Evolutionary conservation across 2,329 filamentous ascomycete species (phyloP).

Genomic region (Aspergillus sp.): DNA sequence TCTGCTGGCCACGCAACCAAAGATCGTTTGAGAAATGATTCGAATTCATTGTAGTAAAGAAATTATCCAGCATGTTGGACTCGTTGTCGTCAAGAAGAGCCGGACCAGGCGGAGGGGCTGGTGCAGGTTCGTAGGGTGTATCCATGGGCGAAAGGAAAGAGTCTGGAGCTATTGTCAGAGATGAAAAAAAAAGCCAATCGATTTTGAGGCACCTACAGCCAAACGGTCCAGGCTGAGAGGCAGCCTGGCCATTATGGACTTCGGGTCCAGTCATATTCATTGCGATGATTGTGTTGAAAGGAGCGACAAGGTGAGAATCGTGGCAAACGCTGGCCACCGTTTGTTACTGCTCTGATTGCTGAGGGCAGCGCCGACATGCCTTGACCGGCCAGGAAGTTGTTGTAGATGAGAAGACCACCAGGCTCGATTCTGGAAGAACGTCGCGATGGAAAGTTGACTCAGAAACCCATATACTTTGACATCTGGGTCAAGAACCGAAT

Average conservation of each 20-base stretch:
- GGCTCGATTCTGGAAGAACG: not conserved
- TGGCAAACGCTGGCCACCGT: not conserved
- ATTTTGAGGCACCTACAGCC: constrained; percentile 54
- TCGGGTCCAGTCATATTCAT: constrained; percentile 31
- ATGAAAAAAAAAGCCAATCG: constrained; percentile 3
- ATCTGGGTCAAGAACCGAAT: too few species aligned
- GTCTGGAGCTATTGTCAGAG: constrained; percentile 17
- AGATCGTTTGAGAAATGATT: constrained; percentile 35
- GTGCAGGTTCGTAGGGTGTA: constrained; percentile 45
- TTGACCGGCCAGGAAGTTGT: constrained; percentile 9
- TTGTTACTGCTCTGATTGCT: constrained; percentile 16
- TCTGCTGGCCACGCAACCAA: constrained; percentile 27
- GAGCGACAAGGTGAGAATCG: not conserved
- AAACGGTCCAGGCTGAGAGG: constrained; percentile 57
- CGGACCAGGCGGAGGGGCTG: constrained; percentile 60
- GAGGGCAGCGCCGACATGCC: constrained; percentile 27
- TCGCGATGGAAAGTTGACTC: too few species aligned
- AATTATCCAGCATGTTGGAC: constrained; percentile 51
- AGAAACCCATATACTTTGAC: not conserved
- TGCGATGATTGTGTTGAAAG: constrained; percentile 4
- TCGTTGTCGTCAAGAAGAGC: constrained; percentile 59
- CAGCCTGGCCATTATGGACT: constrained; percentile 38
- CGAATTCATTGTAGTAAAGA: constrained; percentile 39
- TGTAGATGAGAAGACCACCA: not conserved
- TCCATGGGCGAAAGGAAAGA: constrained; percentile 30